Evolutionary conservation across 306 rosid species (phyloP).

Genomic region (Gillenia trifoliata): DNA sequence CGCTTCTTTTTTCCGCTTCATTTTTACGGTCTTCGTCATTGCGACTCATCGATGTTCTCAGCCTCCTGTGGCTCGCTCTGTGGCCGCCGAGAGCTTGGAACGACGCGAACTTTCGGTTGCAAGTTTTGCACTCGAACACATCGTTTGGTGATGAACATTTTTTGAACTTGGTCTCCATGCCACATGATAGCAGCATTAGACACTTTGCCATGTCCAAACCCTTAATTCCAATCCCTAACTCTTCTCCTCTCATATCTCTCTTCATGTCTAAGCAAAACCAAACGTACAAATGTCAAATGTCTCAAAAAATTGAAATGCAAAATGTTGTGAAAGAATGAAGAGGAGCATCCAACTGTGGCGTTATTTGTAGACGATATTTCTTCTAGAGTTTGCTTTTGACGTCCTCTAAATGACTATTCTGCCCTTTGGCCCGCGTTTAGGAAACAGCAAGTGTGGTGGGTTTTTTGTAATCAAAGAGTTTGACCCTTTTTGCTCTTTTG

Average conservation of each 20-base stretch:
- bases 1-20: slow-evolving; percentile 2
- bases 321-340: neutral
- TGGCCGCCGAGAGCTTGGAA: slow-evolving; percentile 94
- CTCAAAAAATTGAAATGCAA: neutral
- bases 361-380: neutral
- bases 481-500: neutral
- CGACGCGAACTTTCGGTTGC: slow-evolving; percentile 63
- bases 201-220: slow-evolving; percentile 31
- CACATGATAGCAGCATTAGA: slow-evolving; percentile 36
- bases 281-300: neutral
- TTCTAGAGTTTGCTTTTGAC: neutral
- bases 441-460: neutral
- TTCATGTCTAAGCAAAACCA: slow-evolving; percentile 26
- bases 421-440: neutral
- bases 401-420: neutral
- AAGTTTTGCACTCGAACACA: slow-evolving; percentile 61
- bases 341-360: neutral
- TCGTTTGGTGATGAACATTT: neutral
- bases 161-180: slow-evolving; percentile 1
- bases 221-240: neutral
- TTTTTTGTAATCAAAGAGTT: neutral
- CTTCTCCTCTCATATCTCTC: slow-evolving; percentile 36
- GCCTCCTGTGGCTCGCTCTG: slow-evolving; percentile 75
- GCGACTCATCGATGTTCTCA: neutral
- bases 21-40: neutral